These are phyloP conservation scores for Chaetomium sp. DNA, from an alignment of 2,329 filamentous ascomycete genomes.

Conservation along the genomic window DNA sequence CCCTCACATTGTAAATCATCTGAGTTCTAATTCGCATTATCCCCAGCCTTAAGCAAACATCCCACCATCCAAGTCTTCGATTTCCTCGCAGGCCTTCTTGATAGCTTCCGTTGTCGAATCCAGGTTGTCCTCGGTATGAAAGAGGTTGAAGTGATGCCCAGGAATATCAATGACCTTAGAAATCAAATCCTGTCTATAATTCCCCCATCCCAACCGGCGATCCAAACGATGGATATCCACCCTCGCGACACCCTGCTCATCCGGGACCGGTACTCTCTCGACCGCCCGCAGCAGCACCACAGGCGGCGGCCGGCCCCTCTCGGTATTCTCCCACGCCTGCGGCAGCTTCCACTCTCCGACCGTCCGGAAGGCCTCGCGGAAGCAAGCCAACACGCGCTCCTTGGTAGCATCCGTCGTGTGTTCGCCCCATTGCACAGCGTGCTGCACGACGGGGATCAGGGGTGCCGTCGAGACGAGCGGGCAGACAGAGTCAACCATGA, in stretches of 20 bases:
- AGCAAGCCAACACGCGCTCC: slow-evolving; percentile 32
- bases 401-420: slow-evolving; percentile 27
- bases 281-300: slow-evolving; percentile 41
- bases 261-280: slow-evolving; percentile 32
- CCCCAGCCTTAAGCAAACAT: not conserved
- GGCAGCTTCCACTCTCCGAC: slow-evolving; percentile 37
- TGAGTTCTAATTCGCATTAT: not conserved
- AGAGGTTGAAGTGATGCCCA: slow-evolving; percentile 47
- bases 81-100: slow-evolving; percentile 24
- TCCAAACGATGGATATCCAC: slow-evolving; percentile 42
- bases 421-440: slow-evolving; percentile 23
- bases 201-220: slow-evolving; percentile 42
- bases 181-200: slow-evolving; percentile 40
- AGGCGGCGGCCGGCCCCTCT: slow-evolving; percentile 29
- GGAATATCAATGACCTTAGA: slow-evolving; percentile 41
- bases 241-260: slow-evolving; percentile 21
- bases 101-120: slow-evolving; percentile 25
- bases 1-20: no score
- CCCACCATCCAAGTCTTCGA: slow-evolving; percentile 6
- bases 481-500: slow-evolving; percentile 48
- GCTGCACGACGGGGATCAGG: slow-evolving; percentile 21
- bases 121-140: slow-evolving; percentile 27
- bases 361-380: slow-evolving; percentile 38
- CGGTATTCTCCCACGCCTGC: slow-evolving; percentile 16
- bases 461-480: slow-evolving; percentile 13